A percentile compares a stretch with the other conserved stretches of the same genome.
phyloP scores from a whole-genome alignment of 2,329 filamentous ascomycete genomes.

The Fusarium annulatum region DNA sequence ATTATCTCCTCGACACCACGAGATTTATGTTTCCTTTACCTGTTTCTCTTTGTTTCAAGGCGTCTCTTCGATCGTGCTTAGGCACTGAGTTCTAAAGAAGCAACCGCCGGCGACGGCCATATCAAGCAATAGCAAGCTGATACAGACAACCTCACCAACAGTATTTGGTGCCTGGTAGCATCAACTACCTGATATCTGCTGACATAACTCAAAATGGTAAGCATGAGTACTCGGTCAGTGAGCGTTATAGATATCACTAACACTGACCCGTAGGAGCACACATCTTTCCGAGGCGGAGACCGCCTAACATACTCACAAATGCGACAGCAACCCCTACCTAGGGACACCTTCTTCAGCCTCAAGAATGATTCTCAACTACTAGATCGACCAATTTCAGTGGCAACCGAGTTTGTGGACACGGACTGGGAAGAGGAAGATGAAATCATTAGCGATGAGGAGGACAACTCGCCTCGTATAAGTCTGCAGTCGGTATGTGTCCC shows the following conservation, averaged over 20 bases:
- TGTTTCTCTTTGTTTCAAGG: constrained; percentile 47
- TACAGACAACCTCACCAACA: constrained; percentile 29
- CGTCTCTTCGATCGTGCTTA: constrained; percentile 37
- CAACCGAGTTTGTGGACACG: constrained; percentile 82
- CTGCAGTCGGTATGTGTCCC: constrained; percentile 73
- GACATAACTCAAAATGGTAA: constrained; percentile 49
- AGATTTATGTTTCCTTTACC: constrained; percentile 46
- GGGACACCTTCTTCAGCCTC: constrained; percentile 71
- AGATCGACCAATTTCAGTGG: constrained; percentile 73
- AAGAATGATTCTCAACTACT: constrained; percentile 58
- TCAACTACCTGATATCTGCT: constrained; percentile 14
- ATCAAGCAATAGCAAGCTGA: constrained; percentile 29
- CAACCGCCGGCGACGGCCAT: constrained; percentile 54
- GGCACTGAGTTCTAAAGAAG: constrained; percentile 41
- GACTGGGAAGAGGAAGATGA: constrained; percentile 78
- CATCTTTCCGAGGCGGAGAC: constrained; percentile 51
- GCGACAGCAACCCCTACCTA: constrained; percentile 61
- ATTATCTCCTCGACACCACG: constrained; percentile 49
- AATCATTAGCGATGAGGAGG: constrained; percentile 67
- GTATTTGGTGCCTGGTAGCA: constrained; percentile 34
- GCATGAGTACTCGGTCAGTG: constrained; percentile 11
- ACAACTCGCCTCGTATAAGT: constrained; percentile 75
- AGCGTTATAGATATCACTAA: neutral
- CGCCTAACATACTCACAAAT: constrained; percentile 60
- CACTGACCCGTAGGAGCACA: constrained; percentile 48